Base-by-base conservation (phyloP, 176 grass and related monocot genomes). In the Phyllostachys edulis region DNA sequence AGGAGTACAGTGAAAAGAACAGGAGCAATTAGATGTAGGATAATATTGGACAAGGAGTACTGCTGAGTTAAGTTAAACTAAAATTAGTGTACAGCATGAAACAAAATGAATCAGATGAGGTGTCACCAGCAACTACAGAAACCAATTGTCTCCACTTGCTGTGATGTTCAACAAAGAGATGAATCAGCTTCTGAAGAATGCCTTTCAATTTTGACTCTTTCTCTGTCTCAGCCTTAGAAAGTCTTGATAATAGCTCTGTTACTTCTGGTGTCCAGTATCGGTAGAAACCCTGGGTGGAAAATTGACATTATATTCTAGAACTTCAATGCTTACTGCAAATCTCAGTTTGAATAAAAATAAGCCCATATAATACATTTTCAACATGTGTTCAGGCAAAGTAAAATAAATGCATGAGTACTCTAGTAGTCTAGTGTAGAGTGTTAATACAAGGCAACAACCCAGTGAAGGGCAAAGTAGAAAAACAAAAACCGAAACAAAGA, bases 231-330 rank as follows among this genome's bases (percentile, higher is more conserved):
- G 89, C 96, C 85, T 88, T 92, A 34, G 93, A 95, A 86, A 93
- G 93, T 86, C 90, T 87, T 85, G 85, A 83, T 81, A 95, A 39
- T 61, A 98, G 39, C 27, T 93, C 85, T 77, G 92, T 98, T 67
- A 98, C 83, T 89, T 95, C 83, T n/a, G 92, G 93, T 16, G 96
- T 98, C 96, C 96, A 92, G 76, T 95, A 98, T 67, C 93, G 85
- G 40, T 41, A 89, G 79, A 90, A 93, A 70, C 93, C 96, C 96
- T 98, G 75, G 63, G 51, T 62, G 24, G 54, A 37, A 45, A 64
- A 39, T 67, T 77, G 46, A 68, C 67, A 86, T 51, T 52, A 69
- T 81, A 40, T 73, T 70, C 44, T 82, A 36, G 41, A 47, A 65
- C 57, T 77, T 82, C 51, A 41, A 84, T 75, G 32, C 6, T 45